These are phyloP conservation scores for Inosperma sp. DNA, from an alignment of 768 basidiomycete genomes.

Conservation along the genomic window DNA sequence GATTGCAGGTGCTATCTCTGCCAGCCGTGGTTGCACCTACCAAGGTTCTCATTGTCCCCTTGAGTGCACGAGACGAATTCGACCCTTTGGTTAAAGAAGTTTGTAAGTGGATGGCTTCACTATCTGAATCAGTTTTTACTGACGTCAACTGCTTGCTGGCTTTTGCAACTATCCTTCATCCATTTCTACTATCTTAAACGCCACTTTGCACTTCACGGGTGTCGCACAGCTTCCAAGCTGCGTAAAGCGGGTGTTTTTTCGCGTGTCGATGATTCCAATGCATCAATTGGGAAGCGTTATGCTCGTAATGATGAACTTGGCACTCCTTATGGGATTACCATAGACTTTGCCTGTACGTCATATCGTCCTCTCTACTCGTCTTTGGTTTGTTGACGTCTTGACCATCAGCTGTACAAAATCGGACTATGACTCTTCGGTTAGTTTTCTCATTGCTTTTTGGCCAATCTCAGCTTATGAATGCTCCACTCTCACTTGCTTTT, in stretches of 20 bases:
- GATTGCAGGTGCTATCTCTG: constrained; percentile 75
- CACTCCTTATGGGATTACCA: constrained; percentile 92
- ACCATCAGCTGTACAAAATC: constrained; percentile 74
- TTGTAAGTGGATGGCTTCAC: constrained; percentile 55
- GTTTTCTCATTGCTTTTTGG: constrained; percentile 25
- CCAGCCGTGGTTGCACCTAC: constrained; percentile 90
- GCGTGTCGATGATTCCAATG: constrained; percentile 92
- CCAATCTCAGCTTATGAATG: neutral
- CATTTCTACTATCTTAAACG: neutral
- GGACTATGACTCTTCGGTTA: constrained; percentile 91
- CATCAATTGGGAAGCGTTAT: constrained; percentile 95
- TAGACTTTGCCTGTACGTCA: constrained; percentile 81
- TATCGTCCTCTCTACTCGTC: neutral
- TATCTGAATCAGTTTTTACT: constrained; percentile 12
- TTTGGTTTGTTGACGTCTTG: constrained; percentile 10
- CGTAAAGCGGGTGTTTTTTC: constrained; percentile 87
- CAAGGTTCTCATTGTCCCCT: constrained; percentile 93
- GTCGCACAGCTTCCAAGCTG: constrained; percentile 67
- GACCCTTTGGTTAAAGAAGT: constrained; percentile 81
- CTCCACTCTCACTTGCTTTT: neutral
- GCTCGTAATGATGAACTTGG: constrained; percentile 98
- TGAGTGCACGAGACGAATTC: constrained; percentile 83
- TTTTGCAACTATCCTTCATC: constrained; percentile 3
- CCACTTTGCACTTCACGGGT: neutral
- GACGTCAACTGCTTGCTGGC: constrained; percentile 13